Evolutionary conservation across 495 filamentous ascomycete species (phyloP), one percentile per base, ranked within the genome.

Genomic region (Hypoxylon crocopeplum): DNA sequence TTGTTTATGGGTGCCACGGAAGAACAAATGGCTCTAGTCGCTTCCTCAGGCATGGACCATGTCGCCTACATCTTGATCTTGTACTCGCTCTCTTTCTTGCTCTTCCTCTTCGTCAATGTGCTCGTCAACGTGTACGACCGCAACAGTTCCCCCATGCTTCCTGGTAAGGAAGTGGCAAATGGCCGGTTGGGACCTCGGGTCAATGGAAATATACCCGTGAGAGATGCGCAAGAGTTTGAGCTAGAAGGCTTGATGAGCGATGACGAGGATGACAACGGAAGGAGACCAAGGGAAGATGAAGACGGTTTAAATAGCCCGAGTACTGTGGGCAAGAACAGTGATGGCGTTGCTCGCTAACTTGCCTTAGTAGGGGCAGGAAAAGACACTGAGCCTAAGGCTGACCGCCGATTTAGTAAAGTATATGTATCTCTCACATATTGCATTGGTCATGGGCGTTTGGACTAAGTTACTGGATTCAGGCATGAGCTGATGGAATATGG

Each of bases 1-100:
- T 82, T 97, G 48, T 98, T 98, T 79, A 95, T 97, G 92, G 88
- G 90, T 44, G 94, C 95, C 19, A 97, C 90, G 2, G 94, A 98
- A 72, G 93, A 98, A 70, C 93, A 98, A 69, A 93, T 98, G 88
- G 66, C 79, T 29, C 75, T 97, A 1, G 75, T 98, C 10, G 75
- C 82, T 38, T 77, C 82, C 38, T 87, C 86, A 2, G 82, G 86
- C 47, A 86, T 98, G 68, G 90, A 89, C 30, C 89, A 95, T 69
- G 91, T 98, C 37, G 87, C 92, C 8, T 98, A 98, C 70, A 79
- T 97, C 37, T 80, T 98, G 42, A 89, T 97, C 46, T 76, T 97
- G 4, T 98, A 88, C 79, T 94, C 89, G 69, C 78, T 97, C 38
- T 86, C 93, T 11, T 96, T 96, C 75, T 72, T 98, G 20, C 72